These are phyloP conservation scores for Coix lacrymajobi DNA, from an alignment of 176 grass and related monocot species.

Conservation along the genomic window DNA sequence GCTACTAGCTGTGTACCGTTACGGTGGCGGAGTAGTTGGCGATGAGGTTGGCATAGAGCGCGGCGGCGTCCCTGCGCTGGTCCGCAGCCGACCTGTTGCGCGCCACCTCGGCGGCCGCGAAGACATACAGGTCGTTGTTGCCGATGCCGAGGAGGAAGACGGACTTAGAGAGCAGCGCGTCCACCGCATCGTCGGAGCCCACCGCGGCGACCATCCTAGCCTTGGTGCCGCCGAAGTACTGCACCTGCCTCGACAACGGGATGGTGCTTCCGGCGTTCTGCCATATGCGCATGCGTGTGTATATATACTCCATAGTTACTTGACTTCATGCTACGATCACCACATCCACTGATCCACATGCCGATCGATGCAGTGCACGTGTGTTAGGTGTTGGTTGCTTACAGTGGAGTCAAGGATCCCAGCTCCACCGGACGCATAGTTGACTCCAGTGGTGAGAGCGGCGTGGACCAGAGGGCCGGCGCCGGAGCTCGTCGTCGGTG, in stretches of 20 bases:
- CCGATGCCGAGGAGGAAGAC: conserved; percentile 26
- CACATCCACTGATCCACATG: no score
- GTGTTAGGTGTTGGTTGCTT: neutral
- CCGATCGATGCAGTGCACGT: neutral
- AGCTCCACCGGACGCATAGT: conserved; percentile 50
- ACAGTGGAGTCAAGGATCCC: conserved; percentile 44
- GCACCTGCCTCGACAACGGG: conserved; percentile 27
- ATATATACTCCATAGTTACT: neutral
- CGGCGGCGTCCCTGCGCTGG: neutral
- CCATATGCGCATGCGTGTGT: accelerated
- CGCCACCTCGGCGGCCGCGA: neutral
- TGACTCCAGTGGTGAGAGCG: conserved; percentile 15
- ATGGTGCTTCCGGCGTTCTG: conserved; percentile 11
- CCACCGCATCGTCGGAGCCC: neutral
- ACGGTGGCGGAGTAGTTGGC: conserved; percentile 27
- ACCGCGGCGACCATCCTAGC: neutral
- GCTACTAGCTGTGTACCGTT: neutral
- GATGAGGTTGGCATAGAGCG: neutral
- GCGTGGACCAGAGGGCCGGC: neutral
- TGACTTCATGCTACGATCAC: neutral
- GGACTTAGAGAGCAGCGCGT: conserved; percentile 24
- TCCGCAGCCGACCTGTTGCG: neutral
- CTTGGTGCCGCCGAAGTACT: conserved; percentile 20
- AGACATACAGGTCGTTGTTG: conserved; percentile 36
- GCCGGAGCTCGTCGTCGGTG: neutral